phyloP scores from a whole-genome alignment of 805 yeast species.

The Schizosaccharomyces japonicus region DNA sequence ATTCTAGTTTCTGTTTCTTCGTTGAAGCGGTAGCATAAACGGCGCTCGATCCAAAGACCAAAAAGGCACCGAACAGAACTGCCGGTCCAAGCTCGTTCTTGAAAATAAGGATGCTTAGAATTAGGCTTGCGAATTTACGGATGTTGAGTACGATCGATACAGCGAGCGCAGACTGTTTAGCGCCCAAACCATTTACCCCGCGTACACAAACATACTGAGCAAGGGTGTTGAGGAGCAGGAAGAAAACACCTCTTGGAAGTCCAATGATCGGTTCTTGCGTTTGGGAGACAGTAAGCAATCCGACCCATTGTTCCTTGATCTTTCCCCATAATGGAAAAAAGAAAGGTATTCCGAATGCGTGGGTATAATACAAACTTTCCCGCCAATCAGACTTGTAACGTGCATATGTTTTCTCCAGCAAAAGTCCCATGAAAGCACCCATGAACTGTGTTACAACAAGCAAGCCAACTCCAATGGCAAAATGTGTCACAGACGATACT shows the following conservation, averaged over 20 bases:
- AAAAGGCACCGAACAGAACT: background rate
- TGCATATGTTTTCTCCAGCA: constrained; percentile 27
- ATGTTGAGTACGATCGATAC: constrained; percentile 35
- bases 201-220: constrained; percentile 40
- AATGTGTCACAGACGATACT: constrained; percentile 12
- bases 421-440: constrained; percentile 33
- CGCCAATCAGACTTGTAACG: constrained; percentile 38
- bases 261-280: background rate
- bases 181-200: constrained; percentile 43
- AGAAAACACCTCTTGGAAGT: constrained; percentile 6
- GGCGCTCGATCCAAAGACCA: background rate
- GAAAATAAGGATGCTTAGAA: constrained; percentile 32
- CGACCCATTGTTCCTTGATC: constrained; percentile 8
- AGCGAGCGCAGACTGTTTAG: constrained; percentile 35
- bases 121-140: constrained; percentile 36
- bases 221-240: constrained; percentile 22
- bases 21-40: background rate
- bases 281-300: background rate
- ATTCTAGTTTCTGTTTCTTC: background rate
- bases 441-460: constrained; percentile 27
- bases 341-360: constrained; percentile 29
- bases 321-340: constrained; percentile 18
- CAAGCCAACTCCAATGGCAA: constrained; percentile 20
- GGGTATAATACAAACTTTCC: constrained; percentile 34
- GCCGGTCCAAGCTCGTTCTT: constrained; percentile 16